Percentiles rank a stretch among this genome's conserved stretches.
Conservation (phyloP, 805 yeast species). For the Candida succiphila region DNA sequence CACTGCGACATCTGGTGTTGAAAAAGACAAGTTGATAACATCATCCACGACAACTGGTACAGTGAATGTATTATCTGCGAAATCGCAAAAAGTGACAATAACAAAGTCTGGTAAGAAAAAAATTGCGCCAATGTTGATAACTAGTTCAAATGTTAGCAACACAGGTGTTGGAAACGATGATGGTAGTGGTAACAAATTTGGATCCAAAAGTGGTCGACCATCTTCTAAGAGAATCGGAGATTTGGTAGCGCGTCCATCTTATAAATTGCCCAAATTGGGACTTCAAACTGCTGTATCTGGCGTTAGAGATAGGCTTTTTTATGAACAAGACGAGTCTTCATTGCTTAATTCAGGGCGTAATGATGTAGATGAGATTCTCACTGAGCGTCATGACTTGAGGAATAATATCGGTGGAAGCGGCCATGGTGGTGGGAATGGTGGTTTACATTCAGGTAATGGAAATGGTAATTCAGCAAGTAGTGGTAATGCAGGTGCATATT, state of each 20-base stretch:
- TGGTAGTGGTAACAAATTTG: constrained; percentile 1
- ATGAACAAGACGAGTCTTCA: constrained; percentile 18
- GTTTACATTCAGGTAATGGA: too few species aligned
- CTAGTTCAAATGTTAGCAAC: constrained; percentile 25
- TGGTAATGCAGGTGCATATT: constrained; percentile 21
- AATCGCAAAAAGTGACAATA: constrained; percentile 42
- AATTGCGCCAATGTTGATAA: constrained; percentile 60
- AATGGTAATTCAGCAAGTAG: constrained; percentile 23
- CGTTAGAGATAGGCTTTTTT: constrained; percentile 26
- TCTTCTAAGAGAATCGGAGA: constrained; percentile 11
- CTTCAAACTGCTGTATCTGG: constrained; percentile 58
- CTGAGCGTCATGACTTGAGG: constrained; percentile 9
- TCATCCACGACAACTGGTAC: neutral
- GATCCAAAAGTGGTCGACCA: constrained; percentile 2
- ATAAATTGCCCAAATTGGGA: constrained; percentile 54
- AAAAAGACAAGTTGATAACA: neutral
- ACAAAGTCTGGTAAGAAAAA: constrained; percentile 72
- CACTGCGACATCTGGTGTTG: neutral
- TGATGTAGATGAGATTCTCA: constrained; percentile 39
- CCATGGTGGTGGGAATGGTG: too few species aligned
- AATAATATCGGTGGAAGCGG: too few species aligned
- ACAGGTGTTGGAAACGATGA: constrained; percentile 1
- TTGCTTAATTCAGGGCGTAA: constrained; percentile 30
- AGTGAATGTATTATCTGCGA: constrained; percentile 8
- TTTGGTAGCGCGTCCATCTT: constrained; percentile 32